phyloP scores from a whole-genome alignment of 148 eudicot species.

The Rhododendron griersonianum region DNA sequence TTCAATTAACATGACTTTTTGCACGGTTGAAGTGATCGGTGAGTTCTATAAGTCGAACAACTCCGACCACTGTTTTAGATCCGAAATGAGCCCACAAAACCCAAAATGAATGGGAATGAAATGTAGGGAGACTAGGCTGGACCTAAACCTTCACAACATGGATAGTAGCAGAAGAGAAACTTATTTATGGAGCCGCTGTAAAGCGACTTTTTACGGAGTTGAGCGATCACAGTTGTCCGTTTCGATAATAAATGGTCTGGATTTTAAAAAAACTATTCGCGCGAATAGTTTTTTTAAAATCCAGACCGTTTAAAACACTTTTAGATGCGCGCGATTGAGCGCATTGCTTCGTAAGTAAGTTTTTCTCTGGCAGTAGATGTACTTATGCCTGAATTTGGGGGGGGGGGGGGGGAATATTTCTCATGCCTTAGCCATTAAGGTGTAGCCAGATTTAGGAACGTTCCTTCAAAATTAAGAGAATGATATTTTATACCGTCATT shows the following conservation, averaged over 20 bases:
- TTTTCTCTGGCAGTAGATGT: neutral
- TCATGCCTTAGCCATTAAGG: neutral
- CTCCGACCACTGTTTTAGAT: no score
- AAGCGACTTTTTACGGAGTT: no score
- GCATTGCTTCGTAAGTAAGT: no score
- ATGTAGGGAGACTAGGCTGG: neutral
- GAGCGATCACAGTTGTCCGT: no score
- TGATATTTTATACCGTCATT: neutral
- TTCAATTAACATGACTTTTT: neutral
- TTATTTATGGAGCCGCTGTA: no score
- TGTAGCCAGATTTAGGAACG: neutral
- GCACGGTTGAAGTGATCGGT: neutral
- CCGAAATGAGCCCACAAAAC: no score
- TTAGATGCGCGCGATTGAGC: no score
- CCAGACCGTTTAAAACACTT: no score
- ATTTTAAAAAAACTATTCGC: no score
- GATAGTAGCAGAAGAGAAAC: neutral
- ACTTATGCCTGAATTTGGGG: neutral
- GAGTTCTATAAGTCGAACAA: neutral
- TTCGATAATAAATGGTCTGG: no score
- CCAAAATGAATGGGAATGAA: neutral
- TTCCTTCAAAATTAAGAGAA: neutral
- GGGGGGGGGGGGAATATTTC: no score
- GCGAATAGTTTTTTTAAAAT: no score
- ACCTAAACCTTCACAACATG: neutral